phyloP scores from a whole-genome alignment of 2,329 filamentous ascomycete species.

The Ophiostoma triangulosporum region DNA sequence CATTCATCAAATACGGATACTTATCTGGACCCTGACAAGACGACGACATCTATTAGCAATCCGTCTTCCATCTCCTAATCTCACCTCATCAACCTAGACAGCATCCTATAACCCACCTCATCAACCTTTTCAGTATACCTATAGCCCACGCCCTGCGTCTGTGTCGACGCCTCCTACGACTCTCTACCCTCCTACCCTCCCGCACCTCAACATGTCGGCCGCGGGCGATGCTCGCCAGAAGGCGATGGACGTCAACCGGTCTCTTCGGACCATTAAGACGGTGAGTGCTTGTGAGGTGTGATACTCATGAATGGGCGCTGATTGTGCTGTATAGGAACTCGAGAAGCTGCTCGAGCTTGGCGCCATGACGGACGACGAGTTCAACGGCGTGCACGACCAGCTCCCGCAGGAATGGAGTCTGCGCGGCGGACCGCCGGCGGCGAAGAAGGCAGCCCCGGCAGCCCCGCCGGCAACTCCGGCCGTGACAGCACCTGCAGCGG shows the following conservation, averaged over 20 bases:
- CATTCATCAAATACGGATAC: neutral
- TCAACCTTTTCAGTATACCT: neutral
- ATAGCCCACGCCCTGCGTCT: neutral
- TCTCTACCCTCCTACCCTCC: neutral
- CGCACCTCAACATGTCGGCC: neutral
- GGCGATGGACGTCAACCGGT: constrained; percentile 64
- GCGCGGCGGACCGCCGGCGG: constrained; percentile 26
- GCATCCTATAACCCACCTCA: no score
- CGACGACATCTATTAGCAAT: neutral
- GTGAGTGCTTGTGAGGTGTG: no score
- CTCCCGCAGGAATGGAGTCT: constrained; percentile 60
- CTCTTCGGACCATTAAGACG: constrained; percentile 75
- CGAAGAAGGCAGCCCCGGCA: constrained; percentile 12
- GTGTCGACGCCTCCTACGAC: neutral
- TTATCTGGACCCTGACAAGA: neutral
- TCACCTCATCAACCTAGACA: neutral
- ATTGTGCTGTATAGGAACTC: constrained; percentile 7
- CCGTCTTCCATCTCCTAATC: neutral
- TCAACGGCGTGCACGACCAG: constrained; percentile 58
- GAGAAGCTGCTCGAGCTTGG: constrained; percentile 61
- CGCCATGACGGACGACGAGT: constrained; percentile 61
- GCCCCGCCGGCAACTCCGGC: neutral
- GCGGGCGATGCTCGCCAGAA: constrained; percentile 30
- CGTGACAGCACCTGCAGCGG: neutral
- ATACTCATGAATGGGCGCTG: neutral